These are phyloP conservation scores for Nematocida sp. DNA, from an alignment of 371 early-diverging fungal genomes.

Conservation along the genomic window DNA sequence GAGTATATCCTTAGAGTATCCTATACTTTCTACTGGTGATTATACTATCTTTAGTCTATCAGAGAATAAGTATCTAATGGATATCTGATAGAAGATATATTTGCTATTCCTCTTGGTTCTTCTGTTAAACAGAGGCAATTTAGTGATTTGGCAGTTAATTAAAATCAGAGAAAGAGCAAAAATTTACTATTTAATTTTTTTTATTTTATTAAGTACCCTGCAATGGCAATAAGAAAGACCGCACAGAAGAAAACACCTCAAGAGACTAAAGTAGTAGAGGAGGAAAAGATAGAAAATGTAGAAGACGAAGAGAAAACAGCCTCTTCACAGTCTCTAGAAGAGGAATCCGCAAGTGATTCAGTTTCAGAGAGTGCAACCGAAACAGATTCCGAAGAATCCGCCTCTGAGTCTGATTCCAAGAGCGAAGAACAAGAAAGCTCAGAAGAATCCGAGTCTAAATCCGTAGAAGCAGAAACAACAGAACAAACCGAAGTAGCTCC, in stretches of 20 bases:
- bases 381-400: conserved; percentile 19
- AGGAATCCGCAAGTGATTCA: conserved; percentile 8
- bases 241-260: conserved; percentile 24
- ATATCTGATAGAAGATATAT: too few relatives aligned
- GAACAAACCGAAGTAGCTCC: conserved; percentile 20
- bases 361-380: conserved; percentile 7
- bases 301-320: too few relatives aligned
- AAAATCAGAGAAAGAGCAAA: conserved; percentile 4
- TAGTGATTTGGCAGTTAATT: neutral
- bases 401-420: neutral
- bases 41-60: too few relatives aligned
- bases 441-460: neutral
- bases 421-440: neutral
- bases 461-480: conserved; percentile 17
- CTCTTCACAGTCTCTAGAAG: too few relatives aligned
- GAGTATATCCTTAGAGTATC: too few relatives aligned
- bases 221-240: conserved; percentile 50
- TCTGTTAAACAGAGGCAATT: too few relatives aligned
- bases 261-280: conserved; percentile 9
- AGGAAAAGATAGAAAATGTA: neutral
- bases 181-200: conserved; percentile 16
- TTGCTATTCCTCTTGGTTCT: too few relatives aligned
- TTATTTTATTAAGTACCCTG: neutral
- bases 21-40: too few relatives aligned
- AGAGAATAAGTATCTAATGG: too few relatives aligned